A percentile compares a stretch with the other conserved stretches of the same genome.
Conservation (phyloP, 352 stramenopile genomes). For the Saprolegnia diclina region DNA sequence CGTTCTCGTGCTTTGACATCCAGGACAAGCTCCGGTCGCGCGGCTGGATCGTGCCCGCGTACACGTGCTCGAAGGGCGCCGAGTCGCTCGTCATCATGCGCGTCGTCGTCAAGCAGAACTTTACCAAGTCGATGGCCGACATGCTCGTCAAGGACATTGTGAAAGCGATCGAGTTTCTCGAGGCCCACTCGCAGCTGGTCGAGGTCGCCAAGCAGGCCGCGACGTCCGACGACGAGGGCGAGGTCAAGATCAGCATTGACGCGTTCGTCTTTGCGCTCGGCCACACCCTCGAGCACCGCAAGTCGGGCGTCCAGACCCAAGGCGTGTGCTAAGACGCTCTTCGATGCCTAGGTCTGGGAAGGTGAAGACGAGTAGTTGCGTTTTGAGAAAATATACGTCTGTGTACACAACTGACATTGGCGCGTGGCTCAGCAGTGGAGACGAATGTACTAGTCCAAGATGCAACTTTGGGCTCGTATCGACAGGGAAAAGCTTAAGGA, state of each 20-base stretch:
- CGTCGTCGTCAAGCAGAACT: conserved; percentile 89
- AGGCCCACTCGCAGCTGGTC: conserved; percentile 26
- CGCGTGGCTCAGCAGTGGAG: too few relatives aligned
- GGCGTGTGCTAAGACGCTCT: conserved; percentile 56
- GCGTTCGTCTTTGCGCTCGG: conserved; percentile 11
- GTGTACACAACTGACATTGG: too few relatives aligned
- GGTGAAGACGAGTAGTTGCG: too few relatives aligned
- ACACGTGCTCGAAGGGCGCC: conserved; percentile 79
- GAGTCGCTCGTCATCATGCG: conserved; percentile 86
- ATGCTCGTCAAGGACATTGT: conserved; percentile 85
- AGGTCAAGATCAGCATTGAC: neutral
- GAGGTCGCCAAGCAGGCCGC: conserved; percentile 5
- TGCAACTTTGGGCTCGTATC: too few relatives aligned
- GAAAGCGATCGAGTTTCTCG: conserved; percentile 72
- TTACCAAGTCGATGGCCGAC: conserved; percentile 81
- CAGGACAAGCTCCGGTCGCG: conserved; percentile 83
- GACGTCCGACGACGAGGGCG: neutral
- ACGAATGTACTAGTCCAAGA: too few relatives aligned
- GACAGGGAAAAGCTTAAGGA: too few relatives aligned
- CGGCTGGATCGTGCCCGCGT: conserved; percentile 87
- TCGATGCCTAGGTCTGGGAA: too few relatives aligned
- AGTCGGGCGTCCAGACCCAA: conserved; percentile 68
- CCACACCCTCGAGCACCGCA: conserved; percentile 63
- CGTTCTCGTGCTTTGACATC: conserved; percentile 87
- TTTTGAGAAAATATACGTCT: too few relatives aligned